A percentile compares a stretch with the other conserved stretches of the same genome.
Conservation (phyloP, 768 basidiomycete genomes). For the Phaeotremella fagi region DNA sequence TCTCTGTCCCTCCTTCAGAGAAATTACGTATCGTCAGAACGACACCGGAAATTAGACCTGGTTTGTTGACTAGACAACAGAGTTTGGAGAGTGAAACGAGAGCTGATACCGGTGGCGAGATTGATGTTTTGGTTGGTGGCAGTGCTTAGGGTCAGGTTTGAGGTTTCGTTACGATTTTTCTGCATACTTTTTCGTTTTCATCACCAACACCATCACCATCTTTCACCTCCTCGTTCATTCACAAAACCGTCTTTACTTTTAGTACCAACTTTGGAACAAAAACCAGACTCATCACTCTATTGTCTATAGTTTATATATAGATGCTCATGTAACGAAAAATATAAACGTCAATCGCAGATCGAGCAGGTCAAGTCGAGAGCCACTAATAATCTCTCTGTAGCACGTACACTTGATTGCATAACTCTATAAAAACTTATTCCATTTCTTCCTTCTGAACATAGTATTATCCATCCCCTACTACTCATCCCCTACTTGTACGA, state of each 20-base stretch:
- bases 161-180: too few relatives aligned
- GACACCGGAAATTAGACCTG: slow-evolving; percentile 40
- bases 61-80: slow-evolving; percentile 19
- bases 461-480: not conserved
- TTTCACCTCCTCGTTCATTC: too few relatives aligned
- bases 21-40: slow-evolving; percentile 59
- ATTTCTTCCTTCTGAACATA: not conserved
- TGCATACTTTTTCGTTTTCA: too few relatives aligned
- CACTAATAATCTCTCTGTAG: too few relatives aligned
- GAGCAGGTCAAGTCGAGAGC: too few relatives aligned
- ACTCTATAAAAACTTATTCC: not conserved
- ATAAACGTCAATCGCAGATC: too few relatives aligned
- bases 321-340: too few relatives aligned
- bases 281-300: too few relatives aligned
- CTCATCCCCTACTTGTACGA: not conserved
- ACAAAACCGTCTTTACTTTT: too few relatives aligned
- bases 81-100: slow-evolving; percentile 21
- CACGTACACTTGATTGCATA: not conserved
- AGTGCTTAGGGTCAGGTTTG: slow-evolving; percentile 17
- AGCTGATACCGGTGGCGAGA: slow-evolving; percentile 37
- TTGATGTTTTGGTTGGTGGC: slow-evolving; percentile 31
- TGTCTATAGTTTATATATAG: too few relatives aligned
- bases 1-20: slow-evolving; percentile 64
- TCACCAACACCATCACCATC: too few relatives aligned
- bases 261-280: too few relatives aligned